Conservation (phyloP, 1,139 yeast genomes). For the Candida sojae region DNA sequence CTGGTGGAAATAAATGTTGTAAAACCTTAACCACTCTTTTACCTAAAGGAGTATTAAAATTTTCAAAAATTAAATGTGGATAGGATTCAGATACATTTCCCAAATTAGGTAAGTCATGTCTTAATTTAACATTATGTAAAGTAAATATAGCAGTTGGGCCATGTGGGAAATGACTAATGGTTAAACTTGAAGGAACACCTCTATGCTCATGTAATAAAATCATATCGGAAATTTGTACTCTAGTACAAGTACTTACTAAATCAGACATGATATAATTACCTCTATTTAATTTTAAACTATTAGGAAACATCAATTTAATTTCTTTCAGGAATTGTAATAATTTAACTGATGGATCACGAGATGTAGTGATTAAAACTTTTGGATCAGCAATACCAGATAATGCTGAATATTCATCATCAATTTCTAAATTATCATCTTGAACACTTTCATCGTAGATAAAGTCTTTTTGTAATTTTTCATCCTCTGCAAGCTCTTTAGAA, state of each 20-base stretch:
- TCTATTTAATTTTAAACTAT: constrained; percentile 84
- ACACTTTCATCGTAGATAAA: constrained; percentile 81
- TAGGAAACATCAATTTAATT: constrained; percentile 84
- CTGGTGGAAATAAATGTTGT: constrained; percentile 94
- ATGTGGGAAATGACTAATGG: constrained; percentile 94
- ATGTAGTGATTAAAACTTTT: constrained; percentile 88
- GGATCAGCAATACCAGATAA: constrained; percentile 90
- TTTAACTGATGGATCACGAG: constrained; percentile 86
- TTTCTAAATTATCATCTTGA: constrained; percentile 39
- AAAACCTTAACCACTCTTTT: constrained; percentile 76
- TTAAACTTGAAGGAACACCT: constrained; percentile 95
- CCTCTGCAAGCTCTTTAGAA: constrained; percentile 89
- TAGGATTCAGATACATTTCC: constrained; percentile 91
- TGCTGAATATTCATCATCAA: constrained; percentile 90
- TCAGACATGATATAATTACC: constrained; percentile 90
- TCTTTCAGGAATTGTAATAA: constrained; percentile 92
- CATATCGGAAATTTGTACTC: constrained; percentile 73
- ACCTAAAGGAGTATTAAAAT: constrained; percentile 83
- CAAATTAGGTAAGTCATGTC: constrained; percentile 86
- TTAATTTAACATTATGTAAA: constrained; percentile 86
- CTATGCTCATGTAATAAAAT: constrained; percentile 91
- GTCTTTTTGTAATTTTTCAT: constrained; percentile 74
- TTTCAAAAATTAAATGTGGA: constrained; percentile 93
- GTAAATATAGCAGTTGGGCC: constrained; percentile 97
- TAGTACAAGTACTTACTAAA: constrained; percentile 78